These are phyloP conservation scores for Solanum bulbocastanum DNA, from an alignment of 257 asterid genomes.

Conservation along the genomic window DNA sequence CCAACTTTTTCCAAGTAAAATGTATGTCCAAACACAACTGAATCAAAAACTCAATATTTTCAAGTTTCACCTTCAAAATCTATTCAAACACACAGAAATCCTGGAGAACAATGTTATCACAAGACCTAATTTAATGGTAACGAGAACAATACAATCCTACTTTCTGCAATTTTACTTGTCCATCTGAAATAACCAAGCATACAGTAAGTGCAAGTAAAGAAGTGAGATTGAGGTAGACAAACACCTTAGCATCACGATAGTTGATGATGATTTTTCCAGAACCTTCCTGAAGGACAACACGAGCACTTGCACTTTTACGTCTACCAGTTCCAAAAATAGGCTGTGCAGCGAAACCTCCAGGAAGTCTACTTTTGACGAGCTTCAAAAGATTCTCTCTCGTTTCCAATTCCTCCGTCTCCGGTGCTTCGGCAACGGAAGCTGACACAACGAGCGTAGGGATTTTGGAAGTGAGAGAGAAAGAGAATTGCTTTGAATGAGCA, in stretches of 20 bases:
- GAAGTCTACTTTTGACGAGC: conserved; percentile 76
- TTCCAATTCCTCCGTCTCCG: conserved; percentile 27
- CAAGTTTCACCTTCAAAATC: not conserved
- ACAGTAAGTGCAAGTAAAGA: not conserved
- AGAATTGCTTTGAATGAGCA: conserved; percentile 19
- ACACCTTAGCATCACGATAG: conserved; percentile 85
- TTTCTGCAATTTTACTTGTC: not conserved
- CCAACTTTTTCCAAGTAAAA: not conserved
- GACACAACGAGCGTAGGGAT: conserved; percentile 19
- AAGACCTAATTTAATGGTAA: not conserved
- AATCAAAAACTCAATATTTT: not conserved
- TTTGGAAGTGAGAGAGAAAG: conserved; percentile 19
- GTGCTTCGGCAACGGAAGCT: conserved; percentile 38
- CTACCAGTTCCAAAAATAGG: conserved; percentile 78
- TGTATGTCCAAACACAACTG: not conserved
- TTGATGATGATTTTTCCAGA: conserved; percentile 71
- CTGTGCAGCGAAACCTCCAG: conserved; percentile 97
- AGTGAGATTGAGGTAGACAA: not conserved
- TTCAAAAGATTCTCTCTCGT: conserved; percentile 39
- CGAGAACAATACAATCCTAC: not conserved
- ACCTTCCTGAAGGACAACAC: conserved; percentile 97
- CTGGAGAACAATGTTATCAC: not conserved
- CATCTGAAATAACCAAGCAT: not conserved
- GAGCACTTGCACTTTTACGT: conserved; percentile 80
- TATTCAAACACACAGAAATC: not conserved